Conservation (phyloP, 345 rosid species). For the Salix viminalis region DNA sequence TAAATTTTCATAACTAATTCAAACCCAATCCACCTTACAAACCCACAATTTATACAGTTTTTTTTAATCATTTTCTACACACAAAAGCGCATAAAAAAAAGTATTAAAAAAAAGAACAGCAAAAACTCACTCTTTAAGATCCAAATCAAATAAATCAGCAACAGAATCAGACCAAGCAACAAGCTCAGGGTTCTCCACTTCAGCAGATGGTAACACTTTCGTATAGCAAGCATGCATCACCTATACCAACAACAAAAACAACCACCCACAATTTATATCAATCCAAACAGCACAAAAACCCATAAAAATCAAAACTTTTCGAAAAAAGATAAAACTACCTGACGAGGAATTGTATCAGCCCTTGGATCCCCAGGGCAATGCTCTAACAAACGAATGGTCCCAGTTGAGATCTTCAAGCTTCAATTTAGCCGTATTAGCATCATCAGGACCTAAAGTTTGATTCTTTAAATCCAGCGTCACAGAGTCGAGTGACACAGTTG, state of each 20-base stretch:
- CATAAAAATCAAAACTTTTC: background rate
- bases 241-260: constrained; percentile 27
- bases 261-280: background rate
- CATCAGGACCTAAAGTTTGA: constrained; percentile 46
- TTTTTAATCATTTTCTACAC: too few species aligned
- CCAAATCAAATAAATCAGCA: constrained; percentile 72
- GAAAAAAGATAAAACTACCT: constrained; percentile 40
- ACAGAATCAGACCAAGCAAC: constrained; percentile 94
- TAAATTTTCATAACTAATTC: background rate
- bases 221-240: constrained; percentile 86
- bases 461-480: constrained; percentile 62
- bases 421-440: constrained; percentile 21
- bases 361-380: constrained; percentile 84
- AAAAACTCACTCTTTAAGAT: constrained; percentile 75
- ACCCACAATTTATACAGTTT: too few species aligned
- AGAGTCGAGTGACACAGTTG: constrained; percentile 51
- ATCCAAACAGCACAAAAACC: background rate
- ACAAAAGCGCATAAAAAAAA: too few species aligned
- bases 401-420: constrained; percentile 75
- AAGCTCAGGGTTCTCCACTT: constrained; percentile 84
- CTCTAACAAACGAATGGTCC: constrained; percentile 85
- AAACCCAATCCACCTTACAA: too few species aligned
- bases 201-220: constrained; percentile 79
- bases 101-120: background rate
- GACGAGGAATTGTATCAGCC: constrained; percentile 62